phyloP scores from a whole-genome alignment of 768 basidiomycete species.

The Xerocomellus intermedius region DNA sequence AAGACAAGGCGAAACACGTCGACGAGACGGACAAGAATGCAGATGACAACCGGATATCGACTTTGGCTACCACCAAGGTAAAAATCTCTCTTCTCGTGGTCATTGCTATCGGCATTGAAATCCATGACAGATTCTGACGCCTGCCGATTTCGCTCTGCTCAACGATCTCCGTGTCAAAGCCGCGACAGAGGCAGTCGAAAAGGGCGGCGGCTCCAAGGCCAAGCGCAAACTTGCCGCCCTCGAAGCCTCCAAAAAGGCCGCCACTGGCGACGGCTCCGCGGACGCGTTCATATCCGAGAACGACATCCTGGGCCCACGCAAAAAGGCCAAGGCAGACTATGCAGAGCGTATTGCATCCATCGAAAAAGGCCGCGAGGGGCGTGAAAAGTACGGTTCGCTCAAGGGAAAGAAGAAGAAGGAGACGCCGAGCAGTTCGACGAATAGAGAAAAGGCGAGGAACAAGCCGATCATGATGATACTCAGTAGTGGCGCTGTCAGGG shows the following conservation, averaged over 20 bases:
- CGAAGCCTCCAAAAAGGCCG: conserved; percentile 65
- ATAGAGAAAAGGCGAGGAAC: conserved; percentile 88
- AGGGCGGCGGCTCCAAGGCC: conserved; percentile 66
- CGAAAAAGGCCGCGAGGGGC: conserved; percentile 88
- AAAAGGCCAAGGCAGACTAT: conserved; percentile 91
- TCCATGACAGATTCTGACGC: conserved; percentile 79
- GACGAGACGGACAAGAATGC: conserved; percentile 17
- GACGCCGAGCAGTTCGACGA: conserved; percentile 80
- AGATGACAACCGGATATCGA: conserved; percentile 49
- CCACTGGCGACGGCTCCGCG: conserved; percentile 44
- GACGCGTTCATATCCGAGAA: conserved; percentile 74
- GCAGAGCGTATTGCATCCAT: conserved; percentile 91
- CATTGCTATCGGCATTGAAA: not conserved
- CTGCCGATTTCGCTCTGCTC: conserved; percentile 91
- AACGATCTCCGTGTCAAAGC: conserved; percentile 86
- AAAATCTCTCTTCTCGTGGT: not conserved
- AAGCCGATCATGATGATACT: conserved; percentile 97
- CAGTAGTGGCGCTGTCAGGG: conserved; percentile 67
- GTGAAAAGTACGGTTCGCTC: conserved; percentile 87
- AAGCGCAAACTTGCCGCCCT: conserved; percentile 88
- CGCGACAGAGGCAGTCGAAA: conserved; percentile 66
- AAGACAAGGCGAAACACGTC: conserved; percentile 2
- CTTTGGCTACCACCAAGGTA: conserved; percentile 81
- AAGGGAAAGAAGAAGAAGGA: conserved; percentile 93
- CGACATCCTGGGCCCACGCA: conserved; percentile 91